Evolutionary conservation across 768 basidiomycete genomes (phyloP).

Genomic region (Phaffia tasmanica): DNA sequence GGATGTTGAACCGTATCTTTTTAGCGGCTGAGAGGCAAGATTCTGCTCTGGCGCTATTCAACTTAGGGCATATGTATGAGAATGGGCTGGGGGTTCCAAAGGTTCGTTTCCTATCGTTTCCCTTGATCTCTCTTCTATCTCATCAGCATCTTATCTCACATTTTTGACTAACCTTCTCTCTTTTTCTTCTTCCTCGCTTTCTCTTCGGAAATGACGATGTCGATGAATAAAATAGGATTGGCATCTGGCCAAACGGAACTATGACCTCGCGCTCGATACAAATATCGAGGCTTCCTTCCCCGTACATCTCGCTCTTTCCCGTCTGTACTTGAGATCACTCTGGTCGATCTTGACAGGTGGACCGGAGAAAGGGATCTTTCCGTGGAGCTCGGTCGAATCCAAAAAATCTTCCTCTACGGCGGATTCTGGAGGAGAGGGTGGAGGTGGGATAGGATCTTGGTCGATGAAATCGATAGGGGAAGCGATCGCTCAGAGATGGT

Average conservation of each 20-base stretch:
- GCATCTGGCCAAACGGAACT: conserved; percentile 90
- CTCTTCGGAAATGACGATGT: neutral
- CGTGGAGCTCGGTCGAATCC: neutral
- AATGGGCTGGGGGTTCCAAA: conserved; percentile 83
- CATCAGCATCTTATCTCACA: neutral
- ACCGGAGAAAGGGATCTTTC: conserved; percentile 9
- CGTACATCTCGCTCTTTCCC: conserved; percentile 65
- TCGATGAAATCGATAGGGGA: conserved; percentile 12
- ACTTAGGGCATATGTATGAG: conserved; percentile 99
- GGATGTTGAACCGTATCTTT: neutral
- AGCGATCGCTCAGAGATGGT: conserved; percentile 9
- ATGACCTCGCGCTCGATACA: conserved; percentile 77
- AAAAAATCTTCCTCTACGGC: neutral
- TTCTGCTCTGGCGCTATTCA: conserved; percentile 95
- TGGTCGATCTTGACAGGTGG: conserved; percentile 65
- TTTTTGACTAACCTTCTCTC: neutral
- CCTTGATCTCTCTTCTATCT: too few relatives aligned
- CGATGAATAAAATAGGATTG: conserved; percentile 59
- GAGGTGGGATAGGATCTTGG: neutral
- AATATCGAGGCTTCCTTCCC: conserved; percentile 83
- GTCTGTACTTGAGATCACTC: conserved; percentile 68
- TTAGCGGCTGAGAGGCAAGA: conserved; percentile 75
- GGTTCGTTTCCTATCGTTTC: conserved; percentile 41
- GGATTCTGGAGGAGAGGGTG: neutral
- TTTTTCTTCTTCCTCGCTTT: neutral